phyloP scores from a whole-genome alignment of 1,139 yeast species.

The Williopsis jadinii region DNA sequence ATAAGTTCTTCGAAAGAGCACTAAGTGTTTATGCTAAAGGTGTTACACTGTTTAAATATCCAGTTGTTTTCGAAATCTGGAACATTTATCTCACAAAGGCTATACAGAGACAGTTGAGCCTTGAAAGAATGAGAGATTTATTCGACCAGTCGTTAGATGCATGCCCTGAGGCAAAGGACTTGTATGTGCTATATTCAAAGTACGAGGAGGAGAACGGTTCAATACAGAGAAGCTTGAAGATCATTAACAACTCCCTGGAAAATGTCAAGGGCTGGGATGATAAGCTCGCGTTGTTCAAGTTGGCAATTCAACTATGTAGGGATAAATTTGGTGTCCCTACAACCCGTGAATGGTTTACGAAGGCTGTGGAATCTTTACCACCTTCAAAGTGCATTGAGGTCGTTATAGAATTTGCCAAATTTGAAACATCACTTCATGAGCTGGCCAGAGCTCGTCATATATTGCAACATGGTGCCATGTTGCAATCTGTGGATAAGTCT shows the following conservation, averaged over 20 bases:
- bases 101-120: conserved; percentile 30
- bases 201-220: conserved; percentile 53
- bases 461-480: conserved; percentile 40
- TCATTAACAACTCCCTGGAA: conserved; percentile 36
- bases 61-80: conserved; percentile 69
- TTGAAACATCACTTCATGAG: conserved; percentile 45
- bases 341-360: conserved; percentile 34
- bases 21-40: conserved; percentile 67
- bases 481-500: conserved; percentile 35
- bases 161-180: conserved; percentile 44
- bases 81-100: conserved; percentile 55
- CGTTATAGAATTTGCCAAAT: conserved; percentile 34
- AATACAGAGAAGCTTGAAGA: conserved; percentile 34
- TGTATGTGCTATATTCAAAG: conserved; percentile 51
- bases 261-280: conserved; percentile 17
- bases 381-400: conserved; percentile 29
- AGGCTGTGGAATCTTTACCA: conserved; percentile 36
- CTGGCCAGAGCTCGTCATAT: conserved; percentile 55
- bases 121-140: conserved; percentile 63
- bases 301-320: conserved; percentile 13
- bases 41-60: conserved; percentile 50
- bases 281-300: conserved; percentile 12
- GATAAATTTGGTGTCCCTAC: conserved; percentile 29
- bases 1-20: conserved; percentile 41
- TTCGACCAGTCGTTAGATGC: conserved; percentile 56